Evolutionary conservation across 192 early-diverging fungal genomes (phyloP).

Genomic region (Coemansia asiatica): DNA sequence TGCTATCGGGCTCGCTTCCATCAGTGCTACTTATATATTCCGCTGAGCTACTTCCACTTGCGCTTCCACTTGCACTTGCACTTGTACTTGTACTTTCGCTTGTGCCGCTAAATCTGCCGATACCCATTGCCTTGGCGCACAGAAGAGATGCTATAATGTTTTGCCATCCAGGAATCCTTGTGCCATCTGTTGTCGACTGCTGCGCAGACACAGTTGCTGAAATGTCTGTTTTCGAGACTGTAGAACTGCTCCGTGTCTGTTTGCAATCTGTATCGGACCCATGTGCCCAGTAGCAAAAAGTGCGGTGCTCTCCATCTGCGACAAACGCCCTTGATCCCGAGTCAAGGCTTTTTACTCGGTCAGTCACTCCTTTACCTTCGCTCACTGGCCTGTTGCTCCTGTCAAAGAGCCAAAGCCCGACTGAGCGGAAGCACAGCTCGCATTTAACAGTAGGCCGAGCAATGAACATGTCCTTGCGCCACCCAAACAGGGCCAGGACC

Average conservation of each 20-base stretch:
- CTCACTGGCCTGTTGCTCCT: not conserved
- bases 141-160: slow-evolving; percentile 42
- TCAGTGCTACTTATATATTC: not conserved
- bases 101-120: not conserved
- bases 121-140: slow-evolving; percentile 33
- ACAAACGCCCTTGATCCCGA: slow-evolving; percentile 18
- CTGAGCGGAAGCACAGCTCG: slow-evolving; percentile 43
- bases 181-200: slow-evolving; percentile 3
- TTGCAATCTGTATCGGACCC: slow-evolving; percentile 11
- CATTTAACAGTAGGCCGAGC: slow-evolving; percentile 38
- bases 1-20: slow-evolving; percentile 3
- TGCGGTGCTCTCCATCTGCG: slow-evolving; percentile 42
- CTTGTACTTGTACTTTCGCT: slow-evolving; percentile 4
- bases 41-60: slow-evolving; percentile 11
- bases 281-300: slow-evolving; percentile 56
- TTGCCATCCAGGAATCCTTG: slow-evolving; percentile 42
- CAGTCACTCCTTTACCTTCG: not conserved
- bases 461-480: slow-evolving; percentile 29
- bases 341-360: not conserved
- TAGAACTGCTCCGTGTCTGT: not conserved
- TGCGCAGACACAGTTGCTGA: not conserved
- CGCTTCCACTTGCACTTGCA: slow-evolving; percentile 6
- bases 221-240: not conserved
- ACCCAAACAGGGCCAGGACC: slow-evolving; percentile 46
- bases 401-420: slow-evolving; percentile 45